Percentiles rank a stretch among this genome's conserved stretches.
Evolutionary conservation across 768 basidiomycete genomes (phyloP).

Genomic region (Auriscalpium vulgare): DNA sequence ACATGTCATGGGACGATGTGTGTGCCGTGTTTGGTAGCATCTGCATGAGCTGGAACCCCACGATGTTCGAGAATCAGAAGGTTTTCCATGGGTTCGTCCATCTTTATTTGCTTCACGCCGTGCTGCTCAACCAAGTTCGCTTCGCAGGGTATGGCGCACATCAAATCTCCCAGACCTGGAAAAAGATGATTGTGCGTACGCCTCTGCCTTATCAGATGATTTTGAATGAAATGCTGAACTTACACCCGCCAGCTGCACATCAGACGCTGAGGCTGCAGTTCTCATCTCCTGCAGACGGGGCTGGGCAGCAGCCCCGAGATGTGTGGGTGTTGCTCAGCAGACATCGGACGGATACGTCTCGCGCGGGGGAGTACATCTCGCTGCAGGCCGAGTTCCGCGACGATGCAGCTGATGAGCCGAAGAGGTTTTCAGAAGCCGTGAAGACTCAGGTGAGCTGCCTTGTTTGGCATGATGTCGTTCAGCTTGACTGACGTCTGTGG

Average conservation of each 20-base stretch:
- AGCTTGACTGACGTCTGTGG: not conserved
- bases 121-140: not conserved
- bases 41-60: conserved; percentile 85
- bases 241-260: conserved; percentile 24
- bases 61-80: conserved; percentile 38
- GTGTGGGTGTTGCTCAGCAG: conserved; percentile 80
- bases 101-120: not conserved
- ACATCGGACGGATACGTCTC: conserved; percentile 56
- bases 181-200: conserved; percentile 24
- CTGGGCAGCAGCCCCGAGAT: conserved; percentile 25
- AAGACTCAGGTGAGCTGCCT: not conserved
- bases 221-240: not conserved
- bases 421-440: not conserved
- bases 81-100: conserved; percentile 60
- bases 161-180: conserved; percentile 10
- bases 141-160: conserved; percentile 26
- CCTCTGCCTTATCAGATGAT: not conserved
- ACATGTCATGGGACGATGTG: conserved; percentile 71
- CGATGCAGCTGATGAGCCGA: not conserved
- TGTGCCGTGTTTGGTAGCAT: conserved; percentile 70
- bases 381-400: conserved; percentile 42
- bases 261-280: conserved; percentile 37
- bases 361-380: conserved; percentile 61
- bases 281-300: not conserved
- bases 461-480: not conserved